Evolutionary conservation across 208 protist species (phyloP), one percentile per base, ranked within the genome.

Genomic region (Leishmania turanica): DNA sequence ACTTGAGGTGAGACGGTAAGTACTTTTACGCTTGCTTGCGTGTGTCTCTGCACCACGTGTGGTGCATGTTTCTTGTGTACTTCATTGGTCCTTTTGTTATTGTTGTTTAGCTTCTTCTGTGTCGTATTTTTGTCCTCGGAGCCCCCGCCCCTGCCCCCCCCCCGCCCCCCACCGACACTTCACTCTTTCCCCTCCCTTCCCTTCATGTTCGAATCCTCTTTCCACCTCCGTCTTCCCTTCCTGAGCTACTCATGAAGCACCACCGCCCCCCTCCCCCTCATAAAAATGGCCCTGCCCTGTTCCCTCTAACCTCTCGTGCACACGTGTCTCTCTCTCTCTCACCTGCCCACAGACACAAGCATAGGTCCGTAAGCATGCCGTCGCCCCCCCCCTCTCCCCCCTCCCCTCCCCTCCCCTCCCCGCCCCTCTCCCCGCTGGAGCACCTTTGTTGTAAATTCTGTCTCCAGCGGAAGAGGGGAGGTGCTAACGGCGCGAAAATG

Each of bases 401-500:
- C n/a, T 31, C 3, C 6, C 49, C 49, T 11, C 24, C 2, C 60
- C n/a, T 17, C 9, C n/a, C 31, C 31, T 7, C 62, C 27, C 2
- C 62, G 13, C 31, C 31, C 31, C 15, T 40, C 62, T 34, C 31
- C 0, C 60, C 31, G 62, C 31, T 34, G 31, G 62, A 11, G 60
- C 31, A 68, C 31, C 27, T 68, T 68, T 68, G 62, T 68, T 68
- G 62, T 68, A 68, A 34, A 68, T 68, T 68, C 62, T 3, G 62
- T 40, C 31, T 21, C 31, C 31, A 68, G 27, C 27, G 62, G 31
- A 15, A 31, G 62, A 31, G 31, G 62, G 31, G 62, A 40, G 13
- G 31, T 21, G 11, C 0, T 37, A 2, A 7, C 31, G 62, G 31
- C 21, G 31, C 9, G 31, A 68, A 8, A 24, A 62, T n/a, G 56